Evolutionary conservation across 1,139 yeast genomes (phyloP), one percentile per base, ranked within the genome.

Genomic region (Hanseniaspora gamundiae): DNA sequence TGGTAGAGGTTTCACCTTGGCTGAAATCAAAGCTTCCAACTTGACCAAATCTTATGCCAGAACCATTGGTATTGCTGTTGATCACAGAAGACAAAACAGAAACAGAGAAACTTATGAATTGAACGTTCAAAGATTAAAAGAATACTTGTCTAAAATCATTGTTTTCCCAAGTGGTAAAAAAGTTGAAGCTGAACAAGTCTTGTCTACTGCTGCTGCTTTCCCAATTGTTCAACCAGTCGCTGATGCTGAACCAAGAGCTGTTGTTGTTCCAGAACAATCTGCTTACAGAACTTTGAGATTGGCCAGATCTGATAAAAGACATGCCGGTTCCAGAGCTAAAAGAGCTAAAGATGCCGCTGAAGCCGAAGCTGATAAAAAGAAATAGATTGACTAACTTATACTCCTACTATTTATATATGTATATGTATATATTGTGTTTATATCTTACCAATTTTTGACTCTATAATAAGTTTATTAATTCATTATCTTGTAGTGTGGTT

Each of bases 1-100:
- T 65, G 98, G 98, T 73, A 88, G 94, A 76, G 98, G 98, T 70
- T 91, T 91, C 86, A 78, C 97, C 61, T 78, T 88, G 62, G 94
- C 94, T 69, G 98, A 91, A 80, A 74, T 93, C 67, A 91, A 91
- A 80, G 96, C 96, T 69, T 97, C 86, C 68, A 95, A 95, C 66
- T 78, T 86, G 65, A 73, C 94, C 65, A 78, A 94, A 64, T 84
- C 87, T 70, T 85, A 86, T 76, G 98, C 98, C 67, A 86, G 94
- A 80, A 82, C 97, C 67, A 73, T 91, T 66, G 98, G 98, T 71
- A 85, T 91, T 65, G 85, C 98, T 61, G 98, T 91, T 66, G 98
- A 91, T 79, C 95, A 85, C 93, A 91, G 98, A 79, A 91, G 98
- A 77, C 94, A 83, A 70, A 93, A 91, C 95, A 87, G 85, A 77